These are phyloP conservation scores for Pachysandra terminalis DNA, from an alignment of 164 flowering plant genomes.

Conservation along the genomic window DNA sequence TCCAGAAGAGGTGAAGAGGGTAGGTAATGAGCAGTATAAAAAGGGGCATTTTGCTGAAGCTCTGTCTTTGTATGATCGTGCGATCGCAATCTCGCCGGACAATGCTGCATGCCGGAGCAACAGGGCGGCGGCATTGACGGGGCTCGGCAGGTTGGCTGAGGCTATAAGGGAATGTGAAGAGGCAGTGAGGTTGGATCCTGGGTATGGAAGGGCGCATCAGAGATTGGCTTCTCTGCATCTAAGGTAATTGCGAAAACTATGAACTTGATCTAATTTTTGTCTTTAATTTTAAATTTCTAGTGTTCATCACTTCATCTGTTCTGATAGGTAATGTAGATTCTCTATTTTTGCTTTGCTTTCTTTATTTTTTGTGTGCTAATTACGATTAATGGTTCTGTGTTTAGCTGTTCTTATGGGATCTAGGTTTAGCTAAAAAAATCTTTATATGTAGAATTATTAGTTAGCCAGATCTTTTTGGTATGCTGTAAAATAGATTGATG, in stretches of 20 bases:
- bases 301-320: neutral
- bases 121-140: conserved; percentile 78
- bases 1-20: conserved; percentile 64
- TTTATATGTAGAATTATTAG: no score
- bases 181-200: conserved; percentile 75
- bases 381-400: neutral
- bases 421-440: no score
- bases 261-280: no score
- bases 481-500: no score
- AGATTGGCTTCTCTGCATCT: conserved; percentile 66
- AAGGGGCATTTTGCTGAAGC: conserved; percentile 79
- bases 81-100: conserved; percentile 64
- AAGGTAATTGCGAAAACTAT: no score
- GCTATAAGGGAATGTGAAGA: conserved; percentile 88
- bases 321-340: neutral
- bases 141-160: conserved; percentile 63
- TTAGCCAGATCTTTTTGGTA: no score
- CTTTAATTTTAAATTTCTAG: no score
- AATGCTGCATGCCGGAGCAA: conserved; percentile 80
- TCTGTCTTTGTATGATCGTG: conserved; percentile 69
- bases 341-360: no score
- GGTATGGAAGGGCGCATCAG: conserved; percentile 73
- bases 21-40: conserved; percentile 81
- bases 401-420: neutral
- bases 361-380: neutral